Evolutionary conservation across 257 asterid genomes (phyloP).

Genomic region (Nicotiana tomentosiformis): DNA sequence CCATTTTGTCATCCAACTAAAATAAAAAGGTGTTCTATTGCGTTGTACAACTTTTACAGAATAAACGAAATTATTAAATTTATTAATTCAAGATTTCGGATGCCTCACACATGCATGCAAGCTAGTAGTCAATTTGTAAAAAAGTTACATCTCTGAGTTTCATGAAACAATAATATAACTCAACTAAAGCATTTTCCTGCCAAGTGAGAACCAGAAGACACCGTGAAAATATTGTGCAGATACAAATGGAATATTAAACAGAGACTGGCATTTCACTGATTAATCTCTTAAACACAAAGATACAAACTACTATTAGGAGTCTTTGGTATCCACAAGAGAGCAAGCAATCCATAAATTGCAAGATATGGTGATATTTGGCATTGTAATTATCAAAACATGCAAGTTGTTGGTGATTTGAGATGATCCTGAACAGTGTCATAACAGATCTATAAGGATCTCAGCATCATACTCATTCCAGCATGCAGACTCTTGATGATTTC

Average conservation of each 20-base stretch:
- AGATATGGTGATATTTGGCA: background rate
- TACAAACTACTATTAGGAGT: background rate
- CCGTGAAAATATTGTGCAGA: background rate
- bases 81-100: background rate
- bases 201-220: background rate
- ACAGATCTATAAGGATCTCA: background rate
- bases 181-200: background rate
- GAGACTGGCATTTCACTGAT: background rate
- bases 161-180: background rate
- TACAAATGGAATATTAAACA: background rate
- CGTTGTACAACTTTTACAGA: background rate
- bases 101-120: background rate
- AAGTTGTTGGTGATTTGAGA: background rate
- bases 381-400: background rate
- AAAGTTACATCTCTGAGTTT: background rate
- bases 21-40: background rate
- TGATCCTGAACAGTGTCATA: background rate
- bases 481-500: background rate
- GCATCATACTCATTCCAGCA: background rate
- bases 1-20: background rate
- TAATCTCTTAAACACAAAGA: background rate
- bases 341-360: slow-evolving; percentile 4
- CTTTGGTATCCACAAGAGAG: background rate
- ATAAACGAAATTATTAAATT: background rate
- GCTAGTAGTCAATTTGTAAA: background rate